Conservation (phyloP, 2,329 filamentous ascomycete species). For the Trichocomaceae sp. region DNA sequence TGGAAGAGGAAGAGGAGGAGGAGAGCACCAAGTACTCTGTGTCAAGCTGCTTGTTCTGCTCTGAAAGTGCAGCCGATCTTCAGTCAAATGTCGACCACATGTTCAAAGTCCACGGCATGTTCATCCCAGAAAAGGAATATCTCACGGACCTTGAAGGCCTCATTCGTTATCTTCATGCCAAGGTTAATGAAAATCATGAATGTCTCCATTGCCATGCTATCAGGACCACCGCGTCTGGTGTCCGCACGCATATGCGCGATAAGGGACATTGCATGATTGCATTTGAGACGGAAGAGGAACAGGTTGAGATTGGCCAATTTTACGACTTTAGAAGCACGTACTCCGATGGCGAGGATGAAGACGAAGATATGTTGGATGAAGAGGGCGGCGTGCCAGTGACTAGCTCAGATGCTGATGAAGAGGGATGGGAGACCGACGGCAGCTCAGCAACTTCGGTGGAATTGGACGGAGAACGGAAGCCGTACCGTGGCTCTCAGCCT, state of each 20-base stretch:
- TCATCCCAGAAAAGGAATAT: conserved; percentile 83
- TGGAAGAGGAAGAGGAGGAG: conserved; percentile 37
- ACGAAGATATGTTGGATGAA: conserved; percentile 44
- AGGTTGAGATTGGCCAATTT: conserved; percentile 89
- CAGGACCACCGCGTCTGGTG: conserved; percentile 68
- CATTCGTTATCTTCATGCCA: conserved; percentile 68
- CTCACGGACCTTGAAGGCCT: conserved; percentile 77
- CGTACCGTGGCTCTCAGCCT: conserved; percentile 66
- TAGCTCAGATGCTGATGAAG: conserved; percentile 48
- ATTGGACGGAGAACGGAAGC: conserved; percentile 68
- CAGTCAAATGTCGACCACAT: conserved; percentile 80
- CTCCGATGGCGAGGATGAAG: conserved; percentile 65
- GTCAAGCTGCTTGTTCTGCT: conserved; percentile 80
- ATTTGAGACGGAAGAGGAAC: conserved; percentile 79
- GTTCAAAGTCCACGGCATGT: conserved; percentile 89
- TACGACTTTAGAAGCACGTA: conserved; percentile 97
- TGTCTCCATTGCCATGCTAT: conserved; percentile 84
- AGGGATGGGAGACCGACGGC: conserved; percentile 96
- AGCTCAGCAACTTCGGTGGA: conserved; percentile 78
- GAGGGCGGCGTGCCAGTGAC: conserved; percentile 57
- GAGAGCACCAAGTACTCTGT: conserved; percentile 41
- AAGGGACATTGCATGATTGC: conserved; percentile 96
- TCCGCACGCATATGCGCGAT: conserved; percentile 96
- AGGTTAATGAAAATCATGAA: conserved; percentile 71
- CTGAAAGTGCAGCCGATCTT: conserved; percentile 69